These are phyloP conservation scores for Didymosphaeria variabile DNA, from an alignment of 2,329 filamentous ascomycete species.

Conservation along the genomic window DNA sequence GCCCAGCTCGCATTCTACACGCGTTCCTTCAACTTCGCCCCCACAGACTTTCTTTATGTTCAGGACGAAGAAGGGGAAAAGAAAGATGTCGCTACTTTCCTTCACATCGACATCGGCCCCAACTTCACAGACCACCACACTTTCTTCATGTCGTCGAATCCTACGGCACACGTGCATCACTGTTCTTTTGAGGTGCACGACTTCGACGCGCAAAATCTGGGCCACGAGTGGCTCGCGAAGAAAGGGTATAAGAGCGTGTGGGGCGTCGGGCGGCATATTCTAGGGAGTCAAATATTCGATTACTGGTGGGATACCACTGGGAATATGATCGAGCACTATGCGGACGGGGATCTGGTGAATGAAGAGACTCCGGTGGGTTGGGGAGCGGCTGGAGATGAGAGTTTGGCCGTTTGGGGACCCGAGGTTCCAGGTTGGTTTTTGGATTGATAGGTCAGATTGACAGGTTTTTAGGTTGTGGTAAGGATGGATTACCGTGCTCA, in stretches of 20 bases:
- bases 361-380: constrained; percentile 60
- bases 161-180: constrained; percentile 68
- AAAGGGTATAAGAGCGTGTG: constrained; percentile 72
- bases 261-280: constrained; percentile 75
- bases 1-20: constrained; percentile 56
- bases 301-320: constrained; percentile 73
- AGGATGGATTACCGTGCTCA: too few relatives aligned
- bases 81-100: constrained; percentile 59
- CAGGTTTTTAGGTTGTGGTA: too few relatives aligned
- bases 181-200: constrained; percentile 74
- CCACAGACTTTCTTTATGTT: constrained; percentile 57
- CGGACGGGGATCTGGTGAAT: constrained; percentile 73
- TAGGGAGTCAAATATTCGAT: constrained; percentile 77
- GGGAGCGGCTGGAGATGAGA: constrained; percentile 52
- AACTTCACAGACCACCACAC: constrained; percentile 64
- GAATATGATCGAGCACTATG: constrained; percentile 75
- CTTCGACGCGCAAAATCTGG: constrained; percentile 74
- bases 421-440: constrained; percentile 51
- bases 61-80: constrained; percentile 17
- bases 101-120: constrained; percentile 63
- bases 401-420: constrained; percentile 55
- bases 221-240: constrained; percentile 72
- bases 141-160: constrained; percentile 59
- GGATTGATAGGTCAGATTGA: constrained; percentile 34
- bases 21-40: constrained; percentile 57